These are phyloP conservation scores for Bipolaris bicolor DNA, from an alignment of 2,329 filamentous ascomycete genomes.

Conservation along the genomic window DNA sequence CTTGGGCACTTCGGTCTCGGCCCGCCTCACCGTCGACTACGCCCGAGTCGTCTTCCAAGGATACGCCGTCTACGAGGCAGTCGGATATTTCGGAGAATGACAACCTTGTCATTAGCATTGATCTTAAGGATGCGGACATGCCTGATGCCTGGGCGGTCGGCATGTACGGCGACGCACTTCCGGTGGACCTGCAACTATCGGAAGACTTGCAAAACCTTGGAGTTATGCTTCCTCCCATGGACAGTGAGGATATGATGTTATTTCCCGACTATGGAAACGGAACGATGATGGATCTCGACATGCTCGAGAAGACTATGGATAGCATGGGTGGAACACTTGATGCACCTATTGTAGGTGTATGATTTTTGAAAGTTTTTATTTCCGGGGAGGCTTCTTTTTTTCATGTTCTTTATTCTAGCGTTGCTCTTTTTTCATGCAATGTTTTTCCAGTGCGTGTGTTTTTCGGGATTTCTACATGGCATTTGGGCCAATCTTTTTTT, in stretches of 20 bases:
- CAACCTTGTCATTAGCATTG: conserved; percentile 49
- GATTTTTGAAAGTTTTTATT: background rate
- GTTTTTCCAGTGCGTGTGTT: background rate
- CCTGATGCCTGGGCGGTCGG: conserved; percentile 41
- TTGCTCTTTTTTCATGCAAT: too few species aligned
- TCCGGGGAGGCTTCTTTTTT: background rate
- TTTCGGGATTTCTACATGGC: background rate
- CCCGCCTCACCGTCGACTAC: conserved; percentile 41
- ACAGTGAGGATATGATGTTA: conserved; percentile 45
- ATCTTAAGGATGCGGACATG: conserved; percentile 44
- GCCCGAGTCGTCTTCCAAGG: conserved; percentile 46
- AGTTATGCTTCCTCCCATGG: conserved; percentile 41
- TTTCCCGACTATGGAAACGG: conserved; percentile 36
- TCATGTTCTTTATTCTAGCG: background rate
- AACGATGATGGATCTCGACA: conserved; percentile 43
- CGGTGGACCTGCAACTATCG: conserved; percentile 40
- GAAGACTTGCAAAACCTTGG: conserved; percentile 42
- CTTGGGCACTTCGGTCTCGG: conserved; percentile 43
- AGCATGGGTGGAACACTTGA: conserved; percentile 32
- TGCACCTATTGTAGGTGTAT: conserved; percentile 21
- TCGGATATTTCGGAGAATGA: conserved; percentile 54
- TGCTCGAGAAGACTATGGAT: conserved; percentile 43
- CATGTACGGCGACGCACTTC: conserved; percentile 35
- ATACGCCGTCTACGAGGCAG: conserved; percentile 46
- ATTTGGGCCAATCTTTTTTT: background rate